phyloP scores from a whole-genome alignment of 371 early-diverging fungal species.

The Umbelopsis sp. region DNA sequence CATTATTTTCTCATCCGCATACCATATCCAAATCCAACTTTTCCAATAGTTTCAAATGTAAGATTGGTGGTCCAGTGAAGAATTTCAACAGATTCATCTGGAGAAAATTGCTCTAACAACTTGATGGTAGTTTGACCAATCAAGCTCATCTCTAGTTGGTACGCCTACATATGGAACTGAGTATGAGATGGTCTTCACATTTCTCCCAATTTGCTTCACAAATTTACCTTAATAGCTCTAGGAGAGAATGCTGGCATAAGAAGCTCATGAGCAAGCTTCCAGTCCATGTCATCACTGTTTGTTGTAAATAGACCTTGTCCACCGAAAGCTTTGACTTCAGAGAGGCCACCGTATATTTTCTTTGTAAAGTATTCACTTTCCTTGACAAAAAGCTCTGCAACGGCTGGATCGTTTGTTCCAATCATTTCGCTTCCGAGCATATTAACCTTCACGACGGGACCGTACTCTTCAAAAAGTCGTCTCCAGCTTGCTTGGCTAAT shows the following conservation, averaged over 20 bases:
- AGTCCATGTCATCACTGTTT: slow-evolving; percentile 42
- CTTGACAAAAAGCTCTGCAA: slow-evolving; percentile 38
- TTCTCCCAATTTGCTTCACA: too few species aligned
- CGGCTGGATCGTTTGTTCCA: slow-evolving; percentile 39
- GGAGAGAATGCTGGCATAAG: slow-evolving; percentile 52
- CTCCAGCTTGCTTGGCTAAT: slow-evolving; percentile 30
- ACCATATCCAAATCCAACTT: slow-evolving; percentile 47
- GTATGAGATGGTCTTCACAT: too few species aligned
- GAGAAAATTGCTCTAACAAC: slow-evolving; percentile 24
- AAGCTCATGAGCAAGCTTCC: slow-evolving; percentile 53
- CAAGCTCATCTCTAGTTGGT: slow-evolving; percentile 30
- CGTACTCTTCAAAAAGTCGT: slow-evolving; percentile 32
- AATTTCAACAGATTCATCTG: slow-evolving; percentile 29
- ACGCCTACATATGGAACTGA: slow-evolving; percentile 17
- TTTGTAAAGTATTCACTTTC: slow-evolving; percentile 46
- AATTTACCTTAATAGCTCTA: slow-evolving; percentile 37
- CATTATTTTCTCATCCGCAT: background rate
- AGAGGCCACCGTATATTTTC: slow-evolving; percentile 24
- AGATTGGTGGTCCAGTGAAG: slow-evolving; percentile 43
- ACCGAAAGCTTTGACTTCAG: slow-evolving; percentile 34
- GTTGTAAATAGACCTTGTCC: slow-evolving; percentile 50
- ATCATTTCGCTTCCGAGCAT: slow-evolving; percentile 29
- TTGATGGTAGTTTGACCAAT: slow-evolving; percentile 24
- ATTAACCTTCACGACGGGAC: slow-evolving; percentile 37
- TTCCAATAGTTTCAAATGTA: slow-evolving; percentile 39